Conservation (phyloP, 2,329 filamentous ascomycete species). For the Xylaria sp. region DNA sequence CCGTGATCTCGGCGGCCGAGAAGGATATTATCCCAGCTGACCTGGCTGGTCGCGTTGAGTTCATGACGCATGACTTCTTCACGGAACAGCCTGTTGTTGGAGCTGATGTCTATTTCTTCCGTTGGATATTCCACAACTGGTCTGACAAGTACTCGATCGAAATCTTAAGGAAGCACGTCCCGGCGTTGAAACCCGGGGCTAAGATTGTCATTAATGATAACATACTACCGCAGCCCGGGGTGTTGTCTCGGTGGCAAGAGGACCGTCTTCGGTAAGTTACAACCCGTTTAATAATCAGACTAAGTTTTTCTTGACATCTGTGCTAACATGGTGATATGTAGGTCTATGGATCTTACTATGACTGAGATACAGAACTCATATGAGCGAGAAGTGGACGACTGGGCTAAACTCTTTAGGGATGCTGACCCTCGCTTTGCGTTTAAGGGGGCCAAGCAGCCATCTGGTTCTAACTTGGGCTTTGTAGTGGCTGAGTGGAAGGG, state of each 20-base stretch:
- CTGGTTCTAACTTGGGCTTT: conserved; percentile 40
- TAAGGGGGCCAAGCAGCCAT: conserved; percentile 33
- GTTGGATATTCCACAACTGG: conserved; percentile 37
- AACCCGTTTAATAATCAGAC: too few relatives aligned
- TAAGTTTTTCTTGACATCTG: conserved; percentile 4
- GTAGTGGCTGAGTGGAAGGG: conserved; percentile 41
- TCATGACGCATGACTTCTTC: conserved; percentile 32
- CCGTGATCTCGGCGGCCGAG: conserved; percentile 29
- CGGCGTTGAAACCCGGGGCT: conserved; percentile 46
- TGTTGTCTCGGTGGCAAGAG: too few relatives aligned
- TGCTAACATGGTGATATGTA: conserved; percentile 13
- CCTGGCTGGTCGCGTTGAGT: conserved; percentile 19
- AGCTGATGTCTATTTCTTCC: conserved; percentile 34
- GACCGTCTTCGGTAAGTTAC: too few relatives aligned
- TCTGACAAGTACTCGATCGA: conserved; percentile 32
- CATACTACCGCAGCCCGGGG: conserved; percentile 27
- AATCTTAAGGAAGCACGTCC: conserved; percentile 29
- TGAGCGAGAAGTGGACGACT: conserved; percentile 44
- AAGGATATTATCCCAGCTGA: conserved; percentile 21
- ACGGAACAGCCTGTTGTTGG: conserved; percentile 22
- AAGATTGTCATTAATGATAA: conserved; percentile 46
- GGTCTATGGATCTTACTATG: conserved; percentile 43
- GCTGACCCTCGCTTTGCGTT: conserved; percentile 43
- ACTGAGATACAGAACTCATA: conserved; percentile 41
- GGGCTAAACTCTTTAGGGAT: conserved; percentile 36